phyloP scores from a whole-genome alignment of 2,329 filamentous ascomycete genomes.

The Monosporascus ibericus region DNA sequence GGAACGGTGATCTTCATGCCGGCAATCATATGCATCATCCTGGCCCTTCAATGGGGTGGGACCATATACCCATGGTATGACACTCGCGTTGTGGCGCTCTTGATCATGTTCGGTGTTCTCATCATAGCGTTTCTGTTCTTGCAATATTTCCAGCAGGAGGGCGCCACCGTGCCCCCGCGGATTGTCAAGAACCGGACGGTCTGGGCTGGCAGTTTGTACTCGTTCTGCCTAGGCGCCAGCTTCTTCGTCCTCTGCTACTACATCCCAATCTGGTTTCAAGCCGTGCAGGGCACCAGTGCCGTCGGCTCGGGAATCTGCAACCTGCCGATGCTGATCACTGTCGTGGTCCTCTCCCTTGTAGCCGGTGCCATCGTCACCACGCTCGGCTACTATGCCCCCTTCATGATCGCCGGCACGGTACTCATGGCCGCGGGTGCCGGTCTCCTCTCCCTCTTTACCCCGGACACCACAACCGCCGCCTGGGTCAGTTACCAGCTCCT shows the following conservation, averaged over 20 bases:
- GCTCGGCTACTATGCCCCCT: conserved; percentile 32
- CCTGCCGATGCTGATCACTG: conserved; percentile 26
- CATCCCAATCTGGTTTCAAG: conserved; percentile 23
- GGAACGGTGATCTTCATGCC: conserved; percentile 22
- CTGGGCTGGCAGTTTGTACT: conserved; percentile 19
- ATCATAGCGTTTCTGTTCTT: conserved; percentile 26
- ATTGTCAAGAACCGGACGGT: conserved; percentile 32
- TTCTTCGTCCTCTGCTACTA: conserved; percentile 30
- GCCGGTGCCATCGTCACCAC: conserved; percentile 23
- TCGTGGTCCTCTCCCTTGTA: conserved; percentile 22
- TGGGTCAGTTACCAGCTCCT: conserved; percentile 40
- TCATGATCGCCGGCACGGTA: conserved; percentile 31
- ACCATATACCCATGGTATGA: conserved; percentile 29
- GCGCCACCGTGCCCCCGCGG: conserved; percentile 34
- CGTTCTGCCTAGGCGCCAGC: conserved; percentile 28
- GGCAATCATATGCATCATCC: conserved; percentile 36
- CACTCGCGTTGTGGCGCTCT: conserved; percentile 27
- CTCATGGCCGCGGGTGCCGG: conserved; percentile 28
- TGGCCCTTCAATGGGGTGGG: conserved; percentile 42
- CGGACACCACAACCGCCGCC: conserved; percentile 19
- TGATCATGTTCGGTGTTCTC: conserved; percentile 27
- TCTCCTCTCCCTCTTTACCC: conserved; percentile 32
- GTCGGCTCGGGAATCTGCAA: conserved; percentile 30
- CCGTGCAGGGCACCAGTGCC: conserved; percentile 27
- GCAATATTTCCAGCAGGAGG: conserved; percentile 29